Evolutionary conservation across 352 stramenopile species (phyloP), one percentile per base, ranked within the genome.

Genomic region (Elongisporangium undulatum): DNA sequence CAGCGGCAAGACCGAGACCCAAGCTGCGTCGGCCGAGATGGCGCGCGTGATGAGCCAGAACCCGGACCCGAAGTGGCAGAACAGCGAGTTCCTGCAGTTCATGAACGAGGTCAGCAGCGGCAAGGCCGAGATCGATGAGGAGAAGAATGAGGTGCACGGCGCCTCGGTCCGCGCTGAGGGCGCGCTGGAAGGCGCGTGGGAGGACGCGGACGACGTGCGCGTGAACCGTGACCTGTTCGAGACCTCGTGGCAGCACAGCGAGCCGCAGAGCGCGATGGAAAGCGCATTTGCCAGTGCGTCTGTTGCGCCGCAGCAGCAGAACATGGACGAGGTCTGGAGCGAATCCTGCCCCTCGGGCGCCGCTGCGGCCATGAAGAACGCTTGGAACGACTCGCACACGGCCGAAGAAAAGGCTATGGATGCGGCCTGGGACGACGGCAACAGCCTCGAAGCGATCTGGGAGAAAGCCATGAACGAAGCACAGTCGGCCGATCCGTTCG

Each of bases 71-170:
- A 91, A 90, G 64, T 95, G 73, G 62, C 83, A 95, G 63, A 87
- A 92, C 58, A 95, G 86, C 69, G 79, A 95, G 55, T 95, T 95
- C 58, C 69, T 93, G 50, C 69, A 92, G 63, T 95, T 95, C 55
- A 92, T 95, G 84, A 80, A 92, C 58, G 73, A 93, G 61, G 77
- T 95, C 38, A 77, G 80, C 53, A 68, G 64, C 5, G 86, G 86
- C 29, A 72, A 90, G 64, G 77, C 92, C 6, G 79, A 88, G 61
- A 72, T 95, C 9, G 76, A 92, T 60, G 86, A 95, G 56, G 79
- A 82, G 51, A 86, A 87, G 61, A 94, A 94, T 57, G 69, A 72
- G 38, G 84, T 92, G 41, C 69, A 72, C 17, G 69, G 72, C 20
- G 72, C 63, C 17, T 53, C 53, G 17, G 56, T 79, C 1, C 72